Evolutionary conservation across 148 eudicot genomes (phyloP).

Genomic region (Limonium bicolor): DNA sequence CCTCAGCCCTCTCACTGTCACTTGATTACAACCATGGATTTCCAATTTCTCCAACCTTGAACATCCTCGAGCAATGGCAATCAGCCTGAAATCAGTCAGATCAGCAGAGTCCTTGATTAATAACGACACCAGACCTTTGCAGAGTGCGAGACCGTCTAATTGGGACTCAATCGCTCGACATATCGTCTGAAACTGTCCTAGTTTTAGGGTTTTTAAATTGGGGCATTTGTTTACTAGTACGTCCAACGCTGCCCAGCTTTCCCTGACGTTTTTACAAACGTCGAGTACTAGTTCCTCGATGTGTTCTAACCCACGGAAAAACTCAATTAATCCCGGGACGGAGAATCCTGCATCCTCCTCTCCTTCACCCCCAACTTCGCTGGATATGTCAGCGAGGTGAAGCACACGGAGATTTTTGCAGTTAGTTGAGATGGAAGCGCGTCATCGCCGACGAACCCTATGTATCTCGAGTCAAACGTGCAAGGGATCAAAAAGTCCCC

Average conservation of each 20-base stretch:
- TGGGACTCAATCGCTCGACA: conserved; percentile 58
- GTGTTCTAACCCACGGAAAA: conserved; percentile 42
- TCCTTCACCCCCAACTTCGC: no score
- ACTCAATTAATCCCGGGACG: conserved; percentile 24
- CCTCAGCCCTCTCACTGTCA: conserved; percentile 75
- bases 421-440: conserved; percentile 28
- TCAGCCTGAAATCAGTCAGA: conserved; percentile 62
- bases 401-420: conserved; percentile 42
- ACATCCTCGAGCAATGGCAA: conserved; percentile 82
- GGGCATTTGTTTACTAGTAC: conserved; percentile 48
- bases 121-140: conserved; percentile 46
- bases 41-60: conserved; percentile 54
- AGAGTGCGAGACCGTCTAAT: conserved; percentile 74
- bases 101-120: conserved; percentile 71
- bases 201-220: conserved; percentile 36
- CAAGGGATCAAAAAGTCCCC: conserved; percentile 36
- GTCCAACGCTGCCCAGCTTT: conserved; percentile 50
- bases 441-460: conserved; percentile 62
- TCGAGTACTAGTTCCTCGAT: conserved; percentile 68
- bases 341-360: conserved; percentile 59
- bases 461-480: conserved; percentile 66
- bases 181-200: conserved; percentile 71
- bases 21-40: conserved; percentile 48
- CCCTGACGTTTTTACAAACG: conserved; percentile 63
- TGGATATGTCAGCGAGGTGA: conserved; percentile 53